These are phyloP conservation scores for Cutaneotrichosporon sp. DNA, from an alignment of 1,284 basidiomycete species.

Conservation along the genomic window DNA sequence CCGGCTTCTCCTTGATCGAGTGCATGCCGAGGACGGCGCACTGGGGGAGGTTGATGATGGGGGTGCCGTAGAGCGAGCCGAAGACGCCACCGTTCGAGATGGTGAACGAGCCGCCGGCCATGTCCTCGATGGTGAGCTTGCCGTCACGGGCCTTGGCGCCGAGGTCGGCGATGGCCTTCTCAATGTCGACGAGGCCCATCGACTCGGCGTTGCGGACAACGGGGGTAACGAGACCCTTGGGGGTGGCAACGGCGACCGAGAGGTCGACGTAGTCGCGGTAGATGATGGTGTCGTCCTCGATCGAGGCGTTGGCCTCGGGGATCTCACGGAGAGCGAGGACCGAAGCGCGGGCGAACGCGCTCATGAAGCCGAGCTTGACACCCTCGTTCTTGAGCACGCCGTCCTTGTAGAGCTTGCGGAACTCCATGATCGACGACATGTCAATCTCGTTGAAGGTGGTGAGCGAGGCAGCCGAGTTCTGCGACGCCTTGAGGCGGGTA, in stretches of 20 bases:
- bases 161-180: conserved; percentile 84
- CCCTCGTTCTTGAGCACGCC: conserved; percentile 87
- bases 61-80: conserved; percentile 93
- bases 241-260: conserved; percentile 93
- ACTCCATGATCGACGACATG: conserved; percentile 92
- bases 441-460: conserved; percentile 99
- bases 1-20: conserved; percentile 89
- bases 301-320: conserved; percentile 90
- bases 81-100: conserved; percentile 99
- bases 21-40: conserved; percentile 97
- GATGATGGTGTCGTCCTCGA: conserved; percentile 90
- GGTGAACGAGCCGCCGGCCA: conserved; percentile 96
- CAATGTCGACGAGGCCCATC: conserved; percentile 87
- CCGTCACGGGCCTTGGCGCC: conserved; percentile 91
- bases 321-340: conserved; percentile 87
- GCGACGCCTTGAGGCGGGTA: conserved; percentile 96
- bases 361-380: conserved; percentile 99
- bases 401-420: conserved; percentile 96
- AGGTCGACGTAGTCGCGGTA: conserved; percentile 95
- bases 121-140: conserved; percentile 93
- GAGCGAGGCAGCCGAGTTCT: conserved; percentile 93
- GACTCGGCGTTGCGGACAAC: conserved; percentile 88
- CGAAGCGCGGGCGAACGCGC: conserved; percentile 88
- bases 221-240: conserved; percentile 96
- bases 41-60: conserved; percentile 96